Evolutionary conservation across 345 rosid genomes (phyloP), one percentile per base, ranked within the genome.

Genomic region (Lepidium sativum): DNA sequence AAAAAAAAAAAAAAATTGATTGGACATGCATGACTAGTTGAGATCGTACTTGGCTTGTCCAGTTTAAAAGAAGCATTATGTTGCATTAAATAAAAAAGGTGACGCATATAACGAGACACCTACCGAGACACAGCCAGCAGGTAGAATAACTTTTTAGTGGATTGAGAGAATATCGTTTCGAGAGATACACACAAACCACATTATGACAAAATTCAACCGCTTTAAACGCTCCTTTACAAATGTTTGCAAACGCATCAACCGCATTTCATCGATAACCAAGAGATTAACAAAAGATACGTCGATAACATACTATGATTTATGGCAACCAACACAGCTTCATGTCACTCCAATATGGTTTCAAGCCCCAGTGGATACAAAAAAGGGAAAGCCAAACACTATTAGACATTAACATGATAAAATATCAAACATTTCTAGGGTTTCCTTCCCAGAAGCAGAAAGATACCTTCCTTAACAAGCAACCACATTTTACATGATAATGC

Each of bases 101-200:
- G 60, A 57, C 76, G 32, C 76, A 10, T 65, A 65, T 12, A 65
- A 72, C 71, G 76, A 72, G 76, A 72, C 18, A 72, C 76, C 66
- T 65, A 72, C 76, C 34, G 25, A 48, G 60, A 64, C 40, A 10
- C 58, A 63, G 44, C 59, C 14, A 65, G 71, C 71, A 57, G 66
- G 71, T 72, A 66, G 76, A 72, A 65, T 57, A 65, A 64, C 71
- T 65, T 64, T 72, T 55, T 17, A 32, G 66, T 23, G 8, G 54
- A 56, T 65, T 21, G 65, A 65, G 70, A 64, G 60, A 56, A 72
- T 65, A 57, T 65, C 2, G 57, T 72, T 65, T 37, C 33, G 32
- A 57, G 47, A 52, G 56, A 63, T 63, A 63, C 52, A 29, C 64
- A 63, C 58, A 71, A 72, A 41, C 48, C 71, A 65, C 66, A 17